These are phyloP conservation scores for Polyporus arcularius DNA, from an alignment of 768 basidiomycete species.

Conservation along the genomic window DNA sequence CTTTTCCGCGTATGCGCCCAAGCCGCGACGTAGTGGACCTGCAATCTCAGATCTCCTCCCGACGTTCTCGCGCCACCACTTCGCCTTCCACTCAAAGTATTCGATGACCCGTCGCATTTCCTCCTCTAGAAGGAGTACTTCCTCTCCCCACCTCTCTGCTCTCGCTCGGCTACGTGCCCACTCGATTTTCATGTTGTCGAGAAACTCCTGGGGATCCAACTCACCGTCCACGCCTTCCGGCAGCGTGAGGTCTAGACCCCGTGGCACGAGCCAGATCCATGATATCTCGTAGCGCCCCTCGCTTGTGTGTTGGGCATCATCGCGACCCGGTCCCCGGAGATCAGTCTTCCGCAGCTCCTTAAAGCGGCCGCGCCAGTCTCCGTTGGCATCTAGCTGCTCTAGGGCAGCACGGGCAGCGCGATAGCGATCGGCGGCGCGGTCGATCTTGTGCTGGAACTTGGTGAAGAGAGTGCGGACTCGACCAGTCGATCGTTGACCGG, in stretches of 20 bases:
- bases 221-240: background rate
- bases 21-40: background rate
- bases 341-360: background rate
- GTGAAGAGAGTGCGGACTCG: background rate
- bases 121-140: slow-evolving; percentile 34
- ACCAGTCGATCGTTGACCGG: background rate
- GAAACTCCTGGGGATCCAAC: background rate
- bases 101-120: slow-evolving; percentile 35
- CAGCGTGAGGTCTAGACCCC: background rate
- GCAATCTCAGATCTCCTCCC: too few species aligned
- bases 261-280: slow-evolving; percentile 19
- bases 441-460: background rate
- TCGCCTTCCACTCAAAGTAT: slow-evolving; percentile 23
- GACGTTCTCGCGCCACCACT: slow-evolving; percentile 16
- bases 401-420: background rate
- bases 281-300: slow-evolving; percentile 9
- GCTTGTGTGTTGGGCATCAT: slow-evolving; percentile 1
- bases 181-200: slow-evolving; percentile 1
- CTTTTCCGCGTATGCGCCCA: background rate
- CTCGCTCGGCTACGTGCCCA: slow-evolving; percentile 30
- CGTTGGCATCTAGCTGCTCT: background rate
- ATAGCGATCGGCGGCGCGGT: background rate
- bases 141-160: slow-evolving; percentile 36
- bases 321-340: background rate
- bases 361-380: background rate